A percentile compares a stretch with the other conserved stretches of the same genome.
Conservation (phyloP, 2,329 filamentous ascomycete genomes). For the Furcasterigmium sp. region DNA sequence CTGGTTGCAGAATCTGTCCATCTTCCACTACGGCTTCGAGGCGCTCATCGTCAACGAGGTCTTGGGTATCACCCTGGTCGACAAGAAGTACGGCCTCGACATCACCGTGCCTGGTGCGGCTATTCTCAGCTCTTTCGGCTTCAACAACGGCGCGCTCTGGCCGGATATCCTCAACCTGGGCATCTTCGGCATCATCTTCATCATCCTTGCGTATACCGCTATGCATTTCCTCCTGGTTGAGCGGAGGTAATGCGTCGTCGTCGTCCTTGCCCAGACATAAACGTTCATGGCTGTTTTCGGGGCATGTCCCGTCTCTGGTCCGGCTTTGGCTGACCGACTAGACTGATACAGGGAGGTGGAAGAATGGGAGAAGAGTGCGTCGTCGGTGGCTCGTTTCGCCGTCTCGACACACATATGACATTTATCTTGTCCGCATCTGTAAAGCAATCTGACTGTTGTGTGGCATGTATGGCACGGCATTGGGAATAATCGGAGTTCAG, state of each 20-base stretch:
- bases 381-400: too few species aligned
- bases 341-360: too few species aligned
- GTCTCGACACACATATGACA: background rate
- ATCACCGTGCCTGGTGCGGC: slow-evolving; percentile 94
- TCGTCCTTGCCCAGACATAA: too few species aligned
- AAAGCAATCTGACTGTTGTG: background rate
- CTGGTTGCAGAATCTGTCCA: slow-evolving; percentile 91
- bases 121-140: slow-evolving; percentile 92
- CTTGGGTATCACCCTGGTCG: slow-evolving; percentile 78
- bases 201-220: slow-evolving; percentile 80
- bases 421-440: background rate
- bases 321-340: too few species aligned
- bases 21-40: slow-evolving; percentile 98
- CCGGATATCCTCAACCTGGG: slow-evolving; percentile 75
- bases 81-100: slow-evolving; percentile 93
- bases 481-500: background rate
- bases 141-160: slow-evolving; percentile 84
- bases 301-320: too few species aligned
- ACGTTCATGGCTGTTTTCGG: too few species aligned
- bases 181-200: slow-evolving; percentile 76
- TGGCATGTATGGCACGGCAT: background rate
- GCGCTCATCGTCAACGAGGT: slow-evolving; percentile 97
- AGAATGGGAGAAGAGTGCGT: too few species aligned
- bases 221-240: slow-evolving; percentile 95
- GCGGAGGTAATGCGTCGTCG: slow-evolving; percentile 54